These are phyloP conservation scores for Epichloe aotearoae DNA, from an alignment of 2,329 filamentous ascomycete species.

Conservation along the genomic window DNA sequence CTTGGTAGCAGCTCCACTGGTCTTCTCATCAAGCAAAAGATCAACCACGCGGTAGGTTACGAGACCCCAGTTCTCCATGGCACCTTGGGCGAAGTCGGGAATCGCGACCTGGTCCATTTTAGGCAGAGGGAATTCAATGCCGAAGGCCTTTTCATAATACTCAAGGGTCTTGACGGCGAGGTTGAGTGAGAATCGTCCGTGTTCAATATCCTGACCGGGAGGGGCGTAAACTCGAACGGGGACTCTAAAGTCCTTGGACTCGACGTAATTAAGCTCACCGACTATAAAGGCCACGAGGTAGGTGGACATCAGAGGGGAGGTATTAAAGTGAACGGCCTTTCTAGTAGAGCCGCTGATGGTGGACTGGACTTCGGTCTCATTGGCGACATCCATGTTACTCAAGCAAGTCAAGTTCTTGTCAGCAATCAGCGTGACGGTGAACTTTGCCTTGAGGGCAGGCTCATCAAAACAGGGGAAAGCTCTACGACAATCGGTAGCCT, in stretches of 20 bases:
- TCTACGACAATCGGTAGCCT: slow-evolving; percentile 82
- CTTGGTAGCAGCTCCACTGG: slow-evolving; percentile 75
- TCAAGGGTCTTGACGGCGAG: slow-evolving; percentile 79
- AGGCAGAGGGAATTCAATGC: slow-evolving; percentile 49
- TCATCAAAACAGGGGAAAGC: slow-evolving; percentile 97
- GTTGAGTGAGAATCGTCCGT: slow-evolving; percentile 80
- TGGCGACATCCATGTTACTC: slow-evolving; percentile 91
- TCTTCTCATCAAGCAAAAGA: slow-evolving; percentile 81
- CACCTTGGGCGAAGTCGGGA: slow-evolving; percentile 87
- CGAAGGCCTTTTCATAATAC: slow-evolving; percentile 76
- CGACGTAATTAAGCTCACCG: slow-evolving; percentile 85
- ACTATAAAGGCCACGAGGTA: slow-evolving; percentile 92
- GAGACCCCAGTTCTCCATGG: slow-evolving; percentile 98
- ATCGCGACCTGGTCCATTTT: slow-evolving; percentile 64
- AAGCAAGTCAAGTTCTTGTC: slow-evolving; percentile 84
- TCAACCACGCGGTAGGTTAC: slow-evolving; percentile 83
- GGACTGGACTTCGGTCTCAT: slow-evolving; percentile 51
- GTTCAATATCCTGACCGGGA: slow-evolving; percentile 77
- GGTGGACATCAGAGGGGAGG: slow-evolving; percentile 87
- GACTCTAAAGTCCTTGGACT: slow-evolving; percentile 81
- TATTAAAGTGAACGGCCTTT: slow-evolving; percentile 81
- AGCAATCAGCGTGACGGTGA: slow-evolving; percentile 80
- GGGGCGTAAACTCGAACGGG: slow-evolving; percentile 92
- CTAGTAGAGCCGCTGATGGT: slow-evolving; percentile 33
- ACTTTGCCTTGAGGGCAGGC: slow-evolving; percentile 83